These are phyloP conservation scores for Mycena belliarum DNA, from an alignment of 768 basidiomycete genomes.

Conservation along the genomic window DNA sequence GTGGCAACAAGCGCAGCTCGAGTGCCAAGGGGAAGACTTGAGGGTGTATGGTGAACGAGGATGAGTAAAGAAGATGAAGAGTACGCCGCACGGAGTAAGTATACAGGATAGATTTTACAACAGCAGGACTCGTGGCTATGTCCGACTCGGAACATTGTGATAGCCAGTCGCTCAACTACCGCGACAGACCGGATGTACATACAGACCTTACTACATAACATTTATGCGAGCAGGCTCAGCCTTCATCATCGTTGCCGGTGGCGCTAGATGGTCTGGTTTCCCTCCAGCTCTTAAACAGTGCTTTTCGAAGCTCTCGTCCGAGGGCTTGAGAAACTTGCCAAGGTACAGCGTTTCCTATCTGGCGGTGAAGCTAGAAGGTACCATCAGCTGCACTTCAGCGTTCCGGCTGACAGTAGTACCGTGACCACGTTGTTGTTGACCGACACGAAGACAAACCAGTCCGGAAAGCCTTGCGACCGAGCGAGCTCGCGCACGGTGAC, in stretches of 20 bases:
- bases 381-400: background rate
- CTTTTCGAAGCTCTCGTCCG: constrained; percentile 59
- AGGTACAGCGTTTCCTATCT: constrained; percentile 82
- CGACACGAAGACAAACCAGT: constrained; percentile 65
- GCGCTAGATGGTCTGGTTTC: background rate
- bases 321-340: constrained; percentile 64
- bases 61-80: no score
- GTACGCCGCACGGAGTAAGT: no score
- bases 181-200: no score
- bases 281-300: constrained; percentile 55
- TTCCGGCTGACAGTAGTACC: constrained; percentile 24
- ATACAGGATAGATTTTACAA: no score
- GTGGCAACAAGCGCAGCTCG: background rate
- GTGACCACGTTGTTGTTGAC: constrained; percentile 55
- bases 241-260: constrained; percentile 1
- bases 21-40: background rate
- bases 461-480: constrained; percentile 80
- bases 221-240: background rate
- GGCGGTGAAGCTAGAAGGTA: constrained; percentile 64
- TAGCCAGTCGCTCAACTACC: no score
- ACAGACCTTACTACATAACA: no score
- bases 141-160: no score
- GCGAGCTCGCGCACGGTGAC: constrained; percentile 49
- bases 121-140: no score
- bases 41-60: no score